A percentile compares a stretch with the other conserved stretches of the same genome.
Evolutionary conservation across 805 yeast species (phyloP).

Genomic region (Schwanniomyces vanrijiae): DNA sequence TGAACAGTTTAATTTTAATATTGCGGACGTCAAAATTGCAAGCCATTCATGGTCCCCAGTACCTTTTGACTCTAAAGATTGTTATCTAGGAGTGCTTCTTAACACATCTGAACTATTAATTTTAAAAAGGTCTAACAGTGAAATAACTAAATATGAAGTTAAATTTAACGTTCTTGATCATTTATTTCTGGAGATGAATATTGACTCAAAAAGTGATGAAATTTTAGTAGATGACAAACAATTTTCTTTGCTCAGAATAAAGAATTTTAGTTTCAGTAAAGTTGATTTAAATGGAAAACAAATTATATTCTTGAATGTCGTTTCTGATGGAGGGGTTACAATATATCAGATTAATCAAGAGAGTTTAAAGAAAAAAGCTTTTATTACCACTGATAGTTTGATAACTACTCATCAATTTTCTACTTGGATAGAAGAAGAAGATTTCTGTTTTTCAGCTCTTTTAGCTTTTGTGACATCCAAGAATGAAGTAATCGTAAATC

Average conservation of each 20-base stretch:
- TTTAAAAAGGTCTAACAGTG: constrained; percentile 24
- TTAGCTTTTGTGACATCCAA: constrained; percentile 4
- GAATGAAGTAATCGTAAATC: constrained; percentile 3
- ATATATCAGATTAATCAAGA: constrained; percentile 1
- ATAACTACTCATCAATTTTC: constrained; percentile 14
- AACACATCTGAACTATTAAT: constrained; percentile 40
- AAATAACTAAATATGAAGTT: constrained; percentile 22
- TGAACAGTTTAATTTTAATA: constrained; percentile 28
- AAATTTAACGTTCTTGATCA: constrained; percentile 26
- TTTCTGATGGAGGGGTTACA: constrained; percentile 1
- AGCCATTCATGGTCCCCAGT: constrained; percentile 35
- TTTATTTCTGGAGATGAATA: constrained; percentile 19
- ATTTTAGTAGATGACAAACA: constrained; percentile 19
- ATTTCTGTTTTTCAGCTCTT: not conserved
- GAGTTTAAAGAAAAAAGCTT: not conserved
- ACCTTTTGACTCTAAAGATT: constrained; percentile 21
- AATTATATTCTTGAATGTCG: constrained; percentile 4
- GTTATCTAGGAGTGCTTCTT: constrained; percentile 32
- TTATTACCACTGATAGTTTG: not conserved
- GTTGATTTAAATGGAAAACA: not conserved
- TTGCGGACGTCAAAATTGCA: constrained; percentile 32
- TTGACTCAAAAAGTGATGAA: constrained; percentile 17
- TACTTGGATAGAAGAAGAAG: constrained; percentile 5
- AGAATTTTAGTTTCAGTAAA: constrained; percentile 25
- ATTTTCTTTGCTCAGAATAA: constrained; percentile 21